Conservation (phyloP, 768 basidiomycete genomes). For the Leccinum disarticulatum region DNA sequence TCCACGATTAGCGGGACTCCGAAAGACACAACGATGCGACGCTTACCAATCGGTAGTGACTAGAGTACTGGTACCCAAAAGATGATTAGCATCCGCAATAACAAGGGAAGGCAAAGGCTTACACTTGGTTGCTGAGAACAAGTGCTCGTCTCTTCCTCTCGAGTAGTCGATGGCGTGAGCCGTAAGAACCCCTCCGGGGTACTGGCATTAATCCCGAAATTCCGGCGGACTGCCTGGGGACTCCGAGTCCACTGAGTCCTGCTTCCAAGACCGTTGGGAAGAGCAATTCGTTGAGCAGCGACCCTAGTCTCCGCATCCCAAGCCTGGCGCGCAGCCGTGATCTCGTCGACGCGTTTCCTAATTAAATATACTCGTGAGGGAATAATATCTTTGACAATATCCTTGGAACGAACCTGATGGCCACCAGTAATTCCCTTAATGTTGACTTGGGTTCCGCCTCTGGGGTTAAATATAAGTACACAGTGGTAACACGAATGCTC, state of each 20-base stretch:
- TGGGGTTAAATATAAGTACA: conserved; percentile 7
- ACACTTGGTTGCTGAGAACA: conserved; percentile 23
- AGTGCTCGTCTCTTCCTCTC: background rate
- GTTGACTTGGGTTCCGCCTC: conserved; percentile 25
- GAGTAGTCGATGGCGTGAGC: background rate
- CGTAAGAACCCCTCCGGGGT: conserved; percentile 6
- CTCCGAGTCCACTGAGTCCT: conserved; percentile 2
- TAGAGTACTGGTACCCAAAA: conserved; percentile 18
- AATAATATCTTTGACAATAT: background rate
- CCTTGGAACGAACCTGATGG: conserved; percentile 23
- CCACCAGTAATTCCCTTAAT: conserved; percentile 18
- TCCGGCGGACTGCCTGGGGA: conserved; percentile 11
- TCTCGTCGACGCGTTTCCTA: conserved; percentile 20
- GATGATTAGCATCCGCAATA: background rate
- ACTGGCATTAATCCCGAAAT: conserved; percentile 12
- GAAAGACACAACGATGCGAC: background rate
- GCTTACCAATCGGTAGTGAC: conserved; percentile 25
- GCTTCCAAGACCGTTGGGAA: conserved; percentile 1
- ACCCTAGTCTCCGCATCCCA: conserved; percentile 3
- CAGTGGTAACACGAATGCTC: background rate
- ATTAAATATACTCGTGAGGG: background rate
- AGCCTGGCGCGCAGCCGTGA: conserved; percentile 17
- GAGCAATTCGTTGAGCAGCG: conserved; percentile 16
- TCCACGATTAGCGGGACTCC: background rate
- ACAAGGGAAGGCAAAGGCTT: background rate